Percentiles rank a stretch among this genome's conserved stretches.
phyloP scores from a whole-genome alignment of 495 filamentous ascomycete species.

The Pyrenopolyporus hunteri region DNA sequence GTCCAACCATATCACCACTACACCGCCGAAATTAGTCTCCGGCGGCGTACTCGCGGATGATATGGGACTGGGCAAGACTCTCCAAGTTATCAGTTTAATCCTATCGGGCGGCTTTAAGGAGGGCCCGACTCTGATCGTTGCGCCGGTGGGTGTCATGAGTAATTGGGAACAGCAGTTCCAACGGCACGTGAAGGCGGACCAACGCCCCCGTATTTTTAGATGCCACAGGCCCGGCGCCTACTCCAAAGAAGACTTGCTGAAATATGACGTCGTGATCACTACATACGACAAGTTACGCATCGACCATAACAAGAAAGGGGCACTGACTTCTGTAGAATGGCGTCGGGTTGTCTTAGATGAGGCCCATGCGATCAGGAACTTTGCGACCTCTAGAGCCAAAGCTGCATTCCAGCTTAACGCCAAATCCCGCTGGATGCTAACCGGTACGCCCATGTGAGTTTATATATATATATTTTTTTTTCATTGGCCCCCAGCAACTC shows the following conservation, averaged over 20 bases:
- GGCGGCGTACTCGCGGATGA: slow-evolving; percentile 92
- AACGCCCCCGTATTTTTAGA: slow-evolving; percentile 67
- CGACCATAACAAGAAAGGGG: slow-evolving; percentile 45
- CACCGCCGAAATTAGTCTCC: slow-evolving; percentile 67
- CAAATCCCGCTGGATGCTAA: slow-evolving; percentile 80
- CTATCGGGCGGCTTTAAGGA: slow-evolving; percentile 60
- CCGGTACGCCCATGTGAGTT: slow-evolving; percentile 75
- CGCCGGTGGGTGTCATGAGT: slow-evolving; percentile 87
- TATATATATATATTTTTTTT: background rate
- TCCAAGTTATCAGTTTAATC: slow-evolving; percentile 85
- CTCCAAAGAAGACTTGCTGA: slow-evolving; percentile 58
- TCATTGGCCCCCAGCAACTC: background rate
- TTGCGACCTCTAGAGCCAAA: slow-evolving; percentile 69
- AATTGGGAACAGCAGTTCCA: slow-evolving; percentile 88
- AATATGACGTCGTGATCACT: slow-evolving; percentile 79
- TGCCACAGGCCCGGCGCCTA: slow-evolving; percentile 75
- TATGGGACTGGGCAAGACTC: slow-evolving; percentile 93
- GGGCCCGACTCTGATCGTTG: slow-evolving; percentile 77
- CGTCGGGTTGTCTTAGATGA: slow-evolving; percentile 86
- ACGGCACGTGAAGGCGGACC: slow-evolving; percentile 68
- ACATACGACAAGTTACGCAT: slow-evolving; percentile 71
- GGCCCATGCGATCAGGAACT: slow-evolving; percentile 85
- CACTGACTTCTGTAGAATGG: slow-evolving; percentile 74
- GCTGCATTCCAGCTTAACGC: slow-evolving; percentile 72
- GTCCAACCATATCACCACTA: slow-evolving; percentile 69